Evolutionary conservation across 176 grass and related monocot species (phyloP), one percentile per base, ranked within the genome.

Genomic region (Zizania latifolia): DNA sequence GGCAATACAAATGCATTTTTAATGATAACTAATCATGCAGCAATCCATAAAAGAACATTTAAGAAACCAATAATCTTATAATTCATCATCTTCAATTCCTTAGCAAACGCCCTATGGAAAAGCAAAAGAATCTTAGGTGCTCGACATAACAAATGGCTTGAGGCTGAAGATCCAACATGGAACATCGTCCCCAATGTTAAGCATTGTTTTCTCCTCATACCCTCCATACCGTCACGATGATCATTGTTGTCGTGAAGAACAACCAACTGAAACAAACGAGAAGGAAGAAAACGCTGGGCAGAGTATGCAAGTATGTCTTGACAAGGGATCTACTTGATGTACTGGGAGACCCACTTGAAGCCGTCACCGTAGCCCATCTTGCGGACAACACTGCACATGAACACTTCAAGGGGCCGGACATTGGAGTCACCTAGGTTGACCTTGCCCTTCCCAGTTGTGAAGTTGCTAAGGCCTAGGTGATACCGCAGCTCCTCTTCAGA

Each of bases 51-150:
- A 46, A 10, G 66, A 14, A 81, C 74, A 70, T 34, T 75, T 76
- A 64, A 63, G 44, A 76, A 81, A 58, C 27, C 35, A 82, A 81
- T 76, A 76, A 76, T 56, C 78, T 64, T 76, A 86, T 86, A 86
- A 77, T 71, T 21, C 78, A 81, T 81, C 56, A 24, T 57, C 45
- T 66, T 65, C 2, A 82, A 46, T 56, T 65, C 57, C 78, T 64
- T 64, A 16, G 72, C 62, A 77, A 76, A 86, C 19, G 36, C 46
- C 78, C 78, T 86, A 86, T 56, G 57, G 28, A 81, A 75, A 86
- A 71, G 71, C 78, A 77, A 86, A 86, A 82, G 29, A 83, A 75
- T 48, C 67, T 79, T 74, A 50, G 61, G 29, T 70, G 74, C 71
- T 72, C 41, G 14, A 86, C 57, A 90, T 86, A 81, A 69, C 54